Conservation (phyloP, 169 alveolate genomes). For the Theileria annulata region DNA sequence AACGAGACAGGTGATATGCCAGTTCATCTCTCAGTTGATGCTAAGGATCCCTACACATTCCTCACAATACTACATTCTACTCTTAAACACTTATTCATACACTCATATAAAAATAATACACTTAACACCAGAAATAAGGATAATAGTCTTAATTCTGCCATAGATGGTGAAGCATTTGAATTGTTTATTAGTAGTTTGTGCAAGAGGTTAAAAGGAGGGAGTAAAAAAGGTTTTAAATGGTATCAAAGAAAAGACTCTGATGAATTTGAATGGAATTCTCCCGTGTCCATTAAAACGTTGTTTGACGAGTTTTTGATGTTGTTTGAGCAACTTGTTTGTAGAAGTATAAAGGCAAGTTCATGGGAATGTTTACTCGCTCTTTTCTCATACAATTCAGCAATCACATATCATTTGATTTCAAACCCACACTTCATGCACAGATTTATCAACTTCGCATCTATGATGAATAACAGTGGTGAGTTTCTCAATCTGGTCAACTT, state of each 20-base stretch:
- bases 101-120: constrained; percentile 1
- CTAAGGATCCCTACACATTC: constrained; percentile 50
- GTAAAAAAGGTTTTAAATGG: no score
- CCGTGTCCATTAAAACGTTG: neutral
- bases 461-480: constrained; percentile 23
- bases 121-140: neutral
- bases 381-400: constrained; percentile 40
- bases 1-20: constrained; percentile 69
- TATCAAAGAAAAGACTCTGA: no score
- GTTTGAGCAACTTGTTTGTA: constrained; percentile 53
- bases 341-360: constrained; percentile 41
- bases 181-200: neutral
- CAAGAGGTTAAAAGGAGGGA: neutral
- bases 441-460: constrained; percentile 36
- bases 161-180: neutral
- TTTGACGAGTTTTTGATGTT: constrained; percentile 52
- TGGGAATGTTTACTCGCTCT: constrained; percentile 60
- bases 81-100: constrained; percentile 22
- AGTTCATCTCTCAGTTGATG: constrained; percentile 60
- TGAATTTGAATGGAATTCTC: neutral
- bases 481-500: constrained; percentile 38
- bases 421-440: constrained; percentile 61
- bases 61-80: constrained; percentile 56
- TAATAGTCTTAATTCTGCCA: no score
- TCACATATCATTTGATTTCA: constrained; percentile 47